Evolutionary conservation across 306 rosid species (phyloP), one percentile per base, ranked within the genome.

Genomic region (Medicago ruthenica): DNA sequence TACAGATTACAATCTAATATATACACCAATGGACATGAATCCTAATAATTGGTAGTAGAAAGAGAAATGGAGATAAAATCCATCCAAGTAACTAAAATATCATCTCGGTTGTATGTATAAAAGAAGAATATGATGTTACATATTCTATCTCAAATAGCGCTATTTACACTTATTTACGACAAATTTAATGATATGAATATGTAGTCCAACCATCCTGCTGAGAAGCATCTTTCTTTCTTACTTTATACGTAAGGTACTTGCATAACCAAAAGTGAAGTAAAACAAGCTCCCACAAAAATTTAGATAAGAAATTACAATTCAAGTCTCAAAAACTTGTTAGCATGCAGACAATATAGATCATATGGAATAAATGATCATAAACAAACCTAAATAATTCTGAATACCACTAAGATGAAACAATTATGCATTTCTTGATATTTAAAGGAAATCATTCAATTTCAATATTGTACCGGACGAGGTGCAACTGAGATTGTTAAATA

Each of bases 401-500:
- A 60, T 37, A 53, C 60, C 17, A 45, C 73, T 73, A 55, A 16
- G 10, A 68, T 70, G 61, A 73, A 55, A 20, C 34, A 37, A 61
- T 60, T 60, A 37, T 40, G 57, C 54, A 54, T 16, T 50, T 73
- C 18, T 77, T 70, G 22, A 57, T 14, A 65, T 71, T 18, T 37
- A 78, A 84, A 70, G 22, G 31, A 72, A 76, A 85, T 57, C 53
- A 75, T 31, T 45, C 73, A 63, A 62, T 53, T 67, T 71, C 21
- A 17, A 60, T 78, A 75, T 34, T 71, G 64, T 96, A 96, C 99
- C 97, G 90, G 99, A 83, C 97, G 98, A 78, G 99, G 99, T 71
- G 99, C 99, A 82, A 96, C 97, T 72, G 99, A 92, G 80, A 96
- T 89, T 60, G 99, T 96, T 64, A 96, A 87, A 81, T 86, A 96